phyloP scores from a whole-genome alignment of 352 stramenopile genomes.

The Plasmopara muralis region DNA sequence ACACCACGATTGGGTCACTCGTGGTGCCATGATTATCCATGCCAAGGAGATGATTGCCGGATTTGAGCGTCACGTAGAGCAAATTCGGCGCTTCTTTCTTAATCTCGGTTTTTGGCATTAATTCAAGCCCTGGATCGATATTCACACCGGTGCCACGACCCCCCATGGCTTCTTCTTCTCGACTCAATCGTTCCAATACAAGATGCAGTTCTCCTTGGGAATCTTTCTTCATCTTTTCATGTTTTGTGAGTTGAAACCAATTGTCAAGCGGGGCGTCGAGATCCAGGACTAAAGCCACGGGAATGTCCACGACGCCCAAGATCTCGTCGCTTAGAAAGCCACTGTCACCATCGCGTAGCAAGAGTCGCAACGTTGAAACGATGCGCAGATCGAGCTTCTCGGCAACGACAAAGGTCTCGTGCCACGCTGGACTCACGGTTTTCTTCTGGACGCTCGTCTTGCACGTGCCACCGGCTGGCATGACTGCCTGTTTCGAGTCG shows the following conservation, averaged over 20 bases:
- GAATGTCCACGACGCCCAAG: conserved; percentile 66
- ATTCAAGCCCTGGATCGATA: conserved; percentile 16
- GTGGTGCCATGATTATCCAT: conserved; percentile 81
- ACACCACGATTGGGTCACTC: conserved; percentile 84
- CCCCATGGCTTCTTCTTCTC: conserved; percentile 7
- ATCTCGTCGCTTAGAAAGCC: conserved; percentile 57
- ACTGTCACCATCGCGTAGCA: conserved; percentile 49
- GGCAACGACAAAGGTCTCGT: conserved; percentile 56
- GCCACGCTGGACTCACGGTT: conserved; percentile 51
- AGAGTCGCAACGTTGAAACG: conserved; percentile 50
- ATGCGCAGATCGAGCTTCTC: conserved; percentile 57
- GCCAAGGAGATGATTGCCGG: conserved; percentile 69
- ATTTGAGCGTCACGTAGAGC: conserved; percentile 64
- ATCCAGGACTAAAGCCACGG: conserved; percentile 40
- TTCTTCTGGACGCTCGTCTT: conserved; percentile 71
- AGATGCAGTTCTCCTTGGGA: conserved; percentile 51
- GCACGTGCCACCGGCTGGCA: conserved; percentile 41
- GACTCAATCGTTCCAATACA: conserved; percentile 30
- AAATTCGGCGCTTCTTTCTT: conserved; percentile 45
- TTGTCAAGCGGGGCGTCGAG: conserved; percentile 43
- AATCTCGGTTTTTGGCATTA: conserved; percentile 15
- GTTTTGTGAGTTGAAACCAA: conserved; percentile 62
- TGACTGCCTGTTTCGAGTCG: conserved; percentile 40
- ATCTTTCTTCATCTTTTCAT: conserved; percentile 69
- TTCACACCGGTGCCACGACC: conserved; percentile 21